phyloP scores from a whole-genome alignment of 306 rosid genomes.

The Malus asiatica region DNA sequence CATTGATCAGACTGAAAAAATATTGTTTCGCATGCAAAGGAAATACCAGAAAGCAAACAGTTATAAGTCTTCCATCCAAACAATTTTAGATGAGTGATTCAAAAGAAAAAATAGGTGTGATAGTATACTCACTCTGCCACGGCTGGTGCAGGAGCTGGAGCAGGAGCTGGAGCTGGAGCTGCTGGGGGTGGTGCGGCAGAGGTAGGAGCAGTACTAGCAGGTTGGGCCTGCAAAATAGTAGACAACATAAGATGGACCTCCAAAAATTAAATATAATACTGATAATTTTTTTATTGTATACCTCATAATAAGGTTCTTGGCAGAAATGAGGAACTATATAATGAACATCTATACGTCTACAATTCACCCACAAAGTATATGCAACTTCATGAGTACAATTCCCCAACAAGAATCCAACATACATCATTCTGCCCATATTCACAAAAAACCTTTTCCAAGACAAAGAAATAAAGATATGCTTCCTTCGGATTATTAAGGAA shows the following conservation, averaged over 20 bases:
- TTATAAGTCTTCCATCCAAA: background rate
- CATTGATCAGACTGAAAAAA: background rate
- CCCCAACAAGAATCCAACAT: background rate
- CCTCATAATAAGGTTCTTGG: background rate
- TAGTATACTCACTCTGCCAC: constrained; percentile 39
- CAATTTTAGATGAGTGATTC: background rate
- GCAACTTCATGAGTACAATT: background rate
- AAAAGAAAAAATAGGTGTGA: background rate
- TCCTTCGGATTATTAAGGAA: background rate
- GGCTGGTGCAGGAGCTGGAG: constrained; percentile 31
- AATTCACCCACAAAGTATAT: background rate
- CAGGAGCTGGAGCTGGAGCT: constrained; percentile 42
- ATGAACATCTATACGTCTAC: background rate
- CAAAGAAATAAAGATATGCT: background rate
- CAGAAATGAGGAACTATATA: background rate
- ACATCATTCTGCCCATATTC: background rate
- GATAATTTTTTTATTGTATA: background rate
- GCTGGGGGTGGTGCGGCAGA: constrained; percentile 17
- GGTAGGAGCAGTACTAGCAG: constrained; percentile 25
- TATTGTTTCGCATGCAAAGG: background rate
- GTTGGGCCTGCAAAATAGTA: constrained; percentile 25
- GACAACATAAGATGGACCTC: background rate
- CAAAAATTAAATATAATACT: background rate
- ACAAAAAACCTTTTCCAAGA: background rate
- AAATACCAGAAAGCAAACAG: background rate